Base-by-base conservation (phyloP, 2,329 filamentous ascomycete species). In the Stagonosporopsis vannaccii region DNA sequence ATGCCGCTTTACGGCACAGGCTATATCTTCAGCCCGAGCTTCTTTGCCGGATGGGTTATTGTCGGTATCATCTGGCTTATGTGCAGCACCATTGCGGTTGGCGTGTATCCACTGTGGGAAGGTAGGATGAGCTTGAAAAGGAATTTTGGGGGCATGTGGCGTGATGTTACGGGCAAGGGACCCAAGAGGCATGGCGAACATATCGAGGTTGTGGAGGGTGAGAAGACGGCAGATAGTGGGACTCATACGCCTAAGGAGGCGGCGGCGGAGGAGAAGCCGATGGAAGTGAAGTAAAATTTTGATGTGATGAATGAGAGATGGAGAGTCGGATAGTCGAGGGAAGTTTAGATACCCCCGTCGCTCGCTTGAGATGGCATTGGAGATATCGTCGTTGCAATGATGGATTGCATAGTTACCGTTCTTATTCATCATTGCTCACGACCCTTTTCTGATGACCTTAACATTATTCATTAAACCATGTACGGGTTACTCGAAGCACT, bases 1-100 rank as follows among this genome's bases (percentile, higher is more conserved):
- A 94, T 97, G 84, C 92, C 92, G 0, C 87, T 97, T 83, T 97
- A 95, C 69, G 92, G 91, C 17, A 83, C 84, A 0, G 85, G 85
- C 0, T 97, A 97, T 72, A 85, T 96, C 56, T 96, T 95, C 77
- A 87, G 83, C 72, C 88, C 90, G 78, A 81, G 80, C 6, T 95
- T 95, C 80, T 95, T 94, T 77, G 90, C 89, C 0, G 90, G 90
- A 44, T 93, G 90, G 90, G 86, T 92, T 12, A 81, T 86, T 1
- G 72, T 75, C 3, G 72, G 72, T 11, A 90, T 95, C 52, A 82
- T 93, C 43, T 94, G 91, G 91, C 82, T 94, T 57, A 90, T 92
- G 74, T 85, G 85, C 65, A 90, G 87, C 4, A 79, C 87, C 1
- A 79, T 89, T 52, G 89, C 86, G 6, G 91, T 97, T 0, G 91